Evolutionary conservation across 495 filamentous ascomycete species (phyloP).

Genomic region (Emericellopsis terricola): DNA sequence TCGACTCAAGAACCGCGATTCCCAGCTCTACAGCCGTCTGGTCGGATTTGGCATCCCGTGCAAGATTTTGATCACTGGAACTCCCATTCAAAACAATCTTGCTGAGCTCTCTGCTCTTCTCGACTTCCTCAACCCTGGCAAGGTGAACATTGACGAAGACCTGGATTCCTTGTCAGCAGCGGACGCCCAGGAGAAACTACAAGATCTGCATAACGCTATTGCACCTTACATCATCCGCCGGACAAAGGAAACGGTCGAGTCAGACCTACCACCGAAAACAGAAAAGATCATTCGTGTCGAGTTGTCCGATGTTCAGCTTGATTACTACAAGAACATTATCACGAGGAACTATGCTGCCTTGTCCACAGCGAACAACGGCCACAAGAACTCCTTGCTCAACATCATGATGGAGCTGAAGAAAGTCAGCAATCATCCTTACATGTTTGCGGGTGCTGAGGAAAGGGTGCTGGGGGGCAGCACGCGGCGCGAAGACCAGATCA

Average conservation of each 20-base stretch:
- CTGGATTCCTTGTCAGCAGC: conserved; percentile 41
- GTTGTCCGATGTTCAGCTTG: conserved; percentile 83
- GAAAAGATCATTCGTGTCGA: conserved; percentile 98
- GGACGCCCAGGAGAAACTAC: conserved; percentile 28
- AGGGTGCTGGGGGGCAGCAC: conserved; percentile 58
- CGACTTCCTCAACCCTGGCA: conserved; percentile 87
- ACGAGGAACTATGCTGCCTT: conserved; percentile 92
- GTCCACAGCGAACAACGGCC: conserved; percentile 70
- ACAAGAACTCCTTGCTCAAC: conserved; percentile 89
- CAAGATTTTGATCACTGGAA: conserved; percentile 87
- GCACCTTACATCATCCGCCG: conserved; percentile 88
- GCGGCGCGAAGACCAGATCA: conserved; percentile 71
- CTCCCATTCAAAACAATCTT: conserved; percentile 91
- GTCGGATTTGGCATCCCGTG: conserved; percentile 69
- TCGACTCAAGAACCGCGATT: conserved; percentile 88
- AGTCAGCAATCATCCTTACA: conserved; percentile 94
- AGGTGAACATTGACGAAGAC: conserved; percentile 71
- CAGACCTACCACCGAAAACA: conserved; percentile 85
- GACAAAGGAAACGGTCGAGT: conserved; percentile 92
- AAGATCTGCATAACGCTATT: conserved; percentile 55
- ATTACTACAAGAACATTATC: conserved; percentile 97
- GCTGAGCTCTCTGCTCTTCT: conserved; percentile 82
- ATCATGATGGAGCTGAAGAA: conserved; percentile 99
- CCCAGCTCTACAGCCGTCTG: conserved; percentile 73
- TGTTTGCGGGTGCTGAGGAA: conserved; percentile 87